Base-by-base conservation (phyloP, 2,329 filamentous ascomycete species). In the Fusarium zealandicum region DNA sequence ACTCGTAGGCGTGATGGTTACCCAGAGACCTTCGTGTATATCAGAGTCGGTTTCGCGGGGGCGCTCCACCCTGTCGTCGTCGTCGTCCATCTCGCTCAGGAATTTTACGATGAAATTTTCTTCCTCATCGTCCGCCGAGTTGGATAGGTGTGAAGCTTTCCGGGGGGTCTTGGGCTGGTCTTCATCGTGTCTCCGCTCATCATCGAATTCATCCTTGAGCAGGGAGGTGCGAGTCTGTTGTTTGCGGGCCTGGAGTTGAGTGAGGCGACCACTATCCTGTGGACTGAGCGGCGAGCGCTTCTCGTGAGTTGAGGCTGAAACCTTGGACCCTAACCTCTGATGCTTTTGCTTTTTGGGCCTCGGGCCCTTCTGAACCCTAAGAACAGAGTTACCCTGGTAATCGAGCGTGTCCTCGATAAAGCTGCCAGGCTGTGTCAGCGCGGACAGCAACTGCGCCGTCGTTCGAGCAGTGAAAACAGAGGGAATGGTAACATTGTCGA, bases 381-480 rank as follows among this genome's bases (percentile, higher is more conserved):
- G 72, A 12, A 76, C 73, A 4, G 83, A 77, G 51, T 85, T 84
- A 1, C 82, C 82, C 62, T 87, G 83, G 52, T 86, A 84, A 51
- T 86, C 78, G 14, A 85, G 75, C 7, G 80, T 78, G 53, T 86
- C 81, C 59, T 87, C 83, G 39, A 86, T 80, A 47, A 84, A 84
- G 62, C 81, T 83, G 39, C 88, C 86, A 1, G 85, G 82, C 44
- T 93, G 90, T 52, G 95, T 88, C 56, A 98, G 81, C 7, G 93
- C 92, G 1, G 93, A 96, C 13, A 99, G 81, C 12, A 99, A 80
- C 72, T 97, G 93, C 1, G 95, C 95, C 0, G 93, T 98, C 1
- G 92, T 98, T 65, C 95, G 87, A 1, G 93, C 96, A 0, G 95
- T 98, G 74, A 99, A 99, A 9, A 98, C 82, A 1, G 95, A 91